A percentile compares a stretch with the other conserved stretches of the same genome.
These are phyloP conservation scores for Pythium periplocum DNA, from an alignment of 352 stramenopile species.

Conservation along the genomic window DNA sequence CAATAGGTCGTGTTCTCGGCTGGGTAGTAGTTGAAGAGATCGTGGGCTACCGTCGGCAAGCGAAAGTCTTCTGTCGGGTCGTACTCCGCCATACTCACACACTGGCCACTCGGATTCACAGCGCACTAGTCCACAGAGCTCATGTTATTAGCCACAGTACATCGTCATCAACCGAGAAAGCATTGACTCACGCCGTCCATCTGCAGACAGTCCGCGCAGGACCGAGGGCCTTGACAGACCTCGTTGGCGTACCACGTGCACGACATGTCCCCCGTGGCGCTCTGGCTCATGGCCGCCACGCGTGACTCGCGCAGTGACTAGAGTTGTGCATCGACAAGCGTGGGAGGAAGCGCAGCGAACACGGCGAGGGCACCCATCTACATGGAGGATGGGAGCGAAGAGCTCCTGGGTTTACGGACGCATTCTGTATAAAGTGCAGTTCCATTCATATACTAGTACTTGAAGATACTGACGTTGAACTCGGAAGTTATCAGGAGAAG, in stretches of 20 bases:
- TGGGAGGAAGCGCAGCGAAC: too few relatives aligned
- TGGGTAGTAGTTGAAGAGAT: conserved; percentile 31
- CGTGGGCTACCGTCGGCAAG: neutral
- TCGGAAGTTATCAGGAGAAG: too few relatives aligned
- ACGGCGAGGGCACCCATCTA: too few relatives aligned
- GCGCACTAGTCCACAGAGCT: conserved; percentile 11
- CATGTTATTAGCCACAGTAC: neutral
- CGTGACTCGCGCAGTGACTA: too few relatives aligned
- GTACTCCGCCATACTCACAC: conserved; percentile 12
- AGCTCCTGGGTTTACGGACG: too few relatives aligned
- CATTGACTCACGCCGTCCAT: conserved; percentile 1
- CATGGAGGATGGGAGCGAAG: too few relatives aligned
- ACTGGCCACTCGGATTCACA: conserved; percentile 12
- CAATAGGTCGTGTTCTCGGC: conserved; percentile 51
- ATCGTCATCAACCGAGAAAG: neutral
- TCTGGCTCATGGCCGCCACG: too few relatives aligned
- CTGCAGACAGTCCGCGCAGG: conserved; percentile 1
- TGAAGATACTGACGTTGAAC: too few relatives aligned
- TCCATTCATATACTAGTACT: too few relatives aligned
- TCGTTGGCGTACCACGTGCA: conserved; percentile 1
- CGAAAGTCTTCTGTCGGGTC: conserved; percentile 12
- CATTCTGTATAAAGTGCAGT: too few relatives aligned
- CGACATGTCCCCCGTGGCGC: neutral
- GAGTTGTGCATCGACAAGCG: too few relatives aligned
- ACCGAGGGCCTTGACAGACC: neutral